phyloP scores from a whole-genome alignment of 257 asterid genomes.

The Knoxia roxburghii region DNA sequence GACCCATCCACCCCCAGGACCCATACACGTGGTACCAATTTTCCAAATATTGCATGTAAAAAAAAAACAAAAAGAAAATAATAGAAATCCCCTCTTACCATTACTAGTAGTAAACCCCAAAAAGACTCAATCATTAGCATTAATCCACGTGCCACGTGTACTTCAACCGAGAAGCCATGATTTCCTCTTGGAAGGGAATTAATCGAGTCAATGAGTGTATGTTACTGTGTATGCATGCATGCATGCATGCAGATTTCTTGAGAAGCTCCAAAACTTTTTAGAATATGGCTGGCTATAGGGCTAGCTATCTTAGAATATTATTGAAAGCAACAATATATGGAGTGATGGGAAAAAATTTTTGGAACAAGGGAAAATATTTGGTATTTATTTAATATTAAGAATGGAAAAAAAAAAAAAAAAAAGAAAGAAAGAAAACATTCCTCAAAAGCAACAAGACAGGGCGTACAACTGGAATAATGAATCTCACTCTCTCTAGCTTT shows the following conservation, averaged over 20 bases:
- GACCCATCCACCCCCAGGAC: too few relatives aligned
- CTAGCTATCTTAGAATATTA: too few relatives aligned
- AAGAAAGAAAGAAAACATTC: slow-evolving; percentile 15
- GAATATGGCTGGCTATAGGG: too few relatives aligned
- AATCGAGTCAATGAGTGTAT: too few relatives aligned
- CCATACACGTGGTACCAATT: background rate
- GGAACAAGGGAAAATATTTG: too few relatives aligned
- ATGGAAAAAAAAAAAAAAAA: background rate
- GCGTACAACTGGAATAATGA: slow-evolving; percentile 35
- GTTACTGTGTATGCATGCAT: too few relatives aligned
- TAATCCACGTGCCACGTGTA: slow-evolving; percentile 26
- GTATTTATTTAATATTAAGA: too few relatives aligned
- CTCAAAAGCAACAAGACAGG: slow-evolving; percentile 38
- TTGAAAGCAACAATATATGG: too few relatives aligned
- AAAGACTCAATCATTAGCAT: slow-evolving; percentile 29
- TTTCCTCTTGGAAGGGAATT: too few relatives aligned
- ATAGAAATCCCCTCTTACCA: too few relatives aligned
- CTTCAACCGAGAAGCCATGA: background rate
- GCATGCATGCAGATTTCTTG: slow-evolving; percentile 27
- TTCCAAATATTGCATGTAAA: slow-evolving; percentile 10
- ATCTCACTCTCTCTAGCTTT: slow-evolving; percentile 21
- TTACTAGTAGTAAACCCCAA: too few relatives aligned
- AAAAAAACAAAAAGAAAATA: too few relatives aligned
- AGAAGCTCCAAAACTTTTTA: slow-evolving; percentile 17
- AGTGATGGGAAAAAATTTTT: slow-evolving; percentile 1